Percentiles rank a stretch among this genome's conserved stretches.
Evolutionary conservation across 768 basidiomycete genomes (phyloP).

Genomic region (Amanita molliuscula): DNA sequence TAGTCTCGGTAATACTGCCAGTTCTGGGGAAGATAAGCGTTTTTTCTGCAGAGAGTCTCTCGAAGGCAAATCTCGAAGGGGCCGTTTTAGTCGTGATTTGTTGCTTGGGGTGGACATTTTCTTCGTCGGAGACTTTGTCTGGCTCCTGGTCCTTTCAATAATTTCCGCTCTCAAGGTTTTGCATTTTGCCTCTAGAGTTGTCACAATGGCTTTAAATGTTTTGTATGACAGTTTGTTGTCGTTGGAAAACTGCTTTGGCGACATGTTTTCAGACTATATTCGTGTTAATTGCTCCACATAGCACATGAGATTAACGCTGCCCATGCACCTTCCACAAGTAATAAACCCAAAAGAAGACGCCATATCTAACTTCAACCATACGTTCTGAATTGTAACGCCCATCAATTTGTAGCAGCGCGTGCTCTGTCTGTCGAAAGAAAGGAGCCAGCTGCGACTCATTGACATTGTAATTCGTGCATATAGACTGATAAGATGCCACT

Average conservation of each 20-base stretch:
- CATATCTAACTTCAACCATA: constrained; percentile 20
- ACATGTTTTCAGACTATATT: constrained; percentile 8
- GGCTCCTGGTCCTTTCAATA: constrained; percentile 5
- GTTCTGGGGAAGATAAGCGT: not conserved
- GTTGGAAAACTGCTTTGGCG: constrained; percentile 8
- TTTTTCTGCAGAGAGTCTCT: constrained; percentile 8
- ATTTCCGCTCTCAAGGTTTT: constrained; percentile 7
- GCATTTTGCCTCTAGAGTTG: constrained; percentile 9
- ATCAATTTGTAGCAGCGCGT: constrained; percentile 17
- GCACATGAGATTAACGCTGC: not conserved
- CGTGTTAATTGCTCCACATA: not conserved
- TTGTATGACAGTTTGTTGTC: constrained; percentile 8
- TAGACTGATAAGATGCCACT: constrained; percentile 15
- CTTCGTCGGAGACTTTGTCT: not conserved
- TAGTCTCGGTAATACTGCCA: not conserved
- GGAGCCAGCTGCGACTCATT: constrained; percentile 12
- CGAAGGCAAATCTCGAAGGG: constrained; percentile 9
- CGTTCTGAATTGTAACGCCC: constrained; percentile 13
- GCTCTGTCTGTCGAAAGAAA: constrained; percentile 24
- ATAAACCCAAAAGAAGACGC: constrained; percentile 38
- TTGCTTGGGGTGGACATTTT: constrained; percentile 2
- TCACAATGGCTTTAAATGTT: constrained; percentile 4
- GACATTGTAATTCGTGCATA: constrained; percentile 16
- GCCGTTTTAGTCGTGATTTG: constrained; percentile 7
- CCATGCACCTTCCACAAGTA: constrained; percentile 25